Evolutionary conservation across 2,329 filamentous ascomycete genomes (phyloP), one percentile per base, ranked within the genome.

Genomic region (Colletotrichum sp.): DNA sequence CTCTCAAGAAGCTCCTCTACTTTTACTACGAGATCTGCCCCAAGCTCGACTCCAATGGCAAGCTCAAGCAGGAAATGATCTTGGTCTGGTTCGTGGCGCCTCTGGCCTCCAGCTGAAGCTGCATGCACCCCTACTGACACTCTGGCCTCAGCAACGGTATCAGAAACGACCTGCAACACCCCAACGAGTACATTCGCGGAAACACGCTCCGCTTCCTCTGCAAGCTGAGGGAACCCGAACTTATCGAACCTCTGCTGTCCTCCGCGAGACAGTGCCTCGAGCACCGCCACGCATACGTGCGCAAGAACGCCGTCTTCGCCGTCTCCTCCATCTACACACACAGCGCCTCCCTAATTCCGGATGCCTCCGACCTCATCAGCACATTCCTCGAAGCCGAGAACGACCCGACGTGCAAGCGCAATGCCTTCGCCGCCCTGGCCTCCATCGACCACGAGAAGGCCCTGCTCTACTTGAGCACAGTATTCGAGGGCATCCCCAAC

Each of bases 11-110:
- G 89, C 91, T 99, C 77, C 92, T 99, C 72, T 99, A 99, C 88
- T 97, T 99, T 86, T 99, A 99, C 89, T 98, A 99, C 85, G 97
- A 99, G 88, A 97, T 99, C 84, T 99, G 97, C 85, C 97, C 96
- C 55, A 99, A 99, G 89, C 93, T 96, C 75, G 97, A 99, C 86
- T 90, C 93, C 70, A 93, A 90, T 83, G 97, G 97, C 82, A 99
- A 99, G 90, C 89, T 99, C 79, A 98, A 98, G 90, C 97, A 99
- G 87, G 97, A 99, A 88, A 99, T 98, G 95, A 99, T 99, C 85
- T 88, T 99, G 82, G 97, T 99, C 81, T 99, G 97, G 96, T 98
- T 90, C 84, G 85, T 80, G 59, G 71, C 64, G 34, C 67, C 28
- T 64, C 60, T 62, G n/a, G 66, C 26, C 71, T 65, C 34, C 32